Conservation (phyloP, 163 green algal genomes). For the Prototheca wickerhamii region DNA sequence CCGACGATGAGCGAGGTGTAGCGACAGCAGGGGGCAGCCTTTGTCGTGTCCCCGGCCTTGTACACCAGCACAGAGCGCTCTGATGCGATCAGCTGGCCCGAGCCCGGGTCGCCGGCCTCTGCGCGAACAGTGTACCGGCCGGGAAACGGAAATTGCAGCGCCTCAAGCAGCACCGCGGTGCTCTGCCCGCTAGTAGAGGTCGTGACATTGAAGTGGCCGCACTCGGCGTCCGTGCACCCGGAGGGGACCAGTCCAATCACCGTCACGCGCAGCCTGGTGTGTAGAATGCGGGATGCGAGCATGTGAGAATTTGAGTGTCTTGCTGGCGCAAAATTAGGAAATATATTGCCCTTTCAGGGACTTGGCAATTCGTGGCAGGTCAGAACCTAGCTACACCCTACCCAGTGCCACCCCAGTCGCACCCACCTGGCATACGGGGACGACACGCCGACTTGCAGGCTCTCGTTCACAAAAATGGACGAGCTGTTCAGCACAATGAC, state of each 20-base stretch:
- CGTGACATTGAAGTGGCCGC: slow-evolving; percentile 2
- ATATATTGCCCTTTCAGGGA: too few species aligned
- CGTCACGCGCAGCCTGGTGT: slow-evolving; percentile 1
- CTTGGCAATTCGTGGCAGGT: too few species aligned
- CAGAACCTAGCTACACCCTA: too few species aligned
- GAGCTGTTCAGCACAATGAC: too few species aligned
- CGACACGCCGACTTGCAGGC: too few species aligned
- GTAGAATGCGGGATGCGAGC: background rate
- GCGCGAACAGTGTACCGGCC: slow-evolving; percentile 11
- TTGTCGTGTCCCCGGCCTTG: background rate
- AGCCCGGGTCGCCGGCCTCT: background rate
- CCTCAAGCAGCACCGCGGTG: background rate
- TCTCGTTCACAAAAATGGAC: too few species aligned
- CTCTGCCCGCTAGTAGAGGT: background rate
- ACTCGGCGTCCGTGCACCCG: slow-evolving; percentile 7
- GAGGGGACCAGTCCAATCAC: slow-evolving; percentile 6
- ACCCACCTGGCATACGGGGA: too few species aligned
- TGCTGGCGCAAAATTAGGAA: too few species aligned
- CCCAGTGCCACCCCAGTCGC: too few species aligned
- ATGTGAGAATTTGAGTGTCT: too few species aligned
- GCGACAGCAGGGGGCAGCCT: slow-evolving; percentile 11
- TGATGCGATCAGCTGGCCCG: background rate
- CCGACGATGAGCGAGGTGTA: slow-evolving; percentile 4
- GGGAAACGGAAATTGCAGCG: slow-evolving; percentile 3
- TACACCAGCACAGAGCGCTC: slow-evolving; percentile 10